A percentile compares a stretch with the other conserved stretches of the same genome.
Conservation (phyloP, 2,329 filamentous ascomycete species). For the Neopestalotiopsis clavispora region DNA sequence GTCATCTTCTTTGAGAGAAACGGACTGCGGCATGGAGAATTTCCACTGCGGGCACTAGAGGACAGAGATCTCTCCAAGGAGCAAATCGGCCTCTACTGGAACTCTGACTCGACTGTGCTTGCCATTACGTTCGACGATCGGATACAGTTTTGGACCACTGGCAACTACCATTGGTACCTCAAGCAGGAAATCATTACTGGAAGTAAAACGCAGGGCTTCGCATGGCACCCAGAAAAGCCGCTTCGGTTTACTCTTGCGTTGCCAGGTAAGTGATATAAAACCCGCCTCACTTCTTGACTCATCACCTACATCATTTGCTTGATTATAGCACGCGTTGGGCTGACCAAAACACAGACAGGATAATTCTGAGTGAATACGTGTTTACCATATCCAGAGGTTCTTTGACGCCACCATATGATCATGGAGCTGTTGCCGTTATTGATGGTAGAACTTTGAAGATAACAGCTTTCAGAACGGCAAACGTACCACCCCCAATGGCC, state of each 20-base stretch:
- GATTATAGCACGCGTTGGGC: background rate
- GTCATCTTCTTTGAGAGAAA: slow-evolving; percentile 97
- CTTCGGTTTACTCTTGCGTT: slow-evolving; percentile 67
- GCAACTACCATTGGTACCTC: slow-evolving; percentile 97
- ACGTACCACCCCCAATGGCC: slow-evolving; percentile 92
- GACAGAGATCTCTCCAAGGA: slow-evolving; percentile 59
- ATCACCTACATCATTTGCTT: slow-evolving; percentile 12
- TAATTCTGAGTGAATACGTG: slow-evolving; percentile 69
- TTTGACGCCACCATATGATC: slow-evolving; percentile 72
- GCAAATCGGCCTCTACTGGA: slow-evolving; percentile 79
- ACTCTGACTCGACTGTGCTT: slow-evolving; percentile 87
- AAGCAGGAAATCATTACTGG: slow-evolving; percentile 79
- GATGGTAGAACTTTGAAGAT: slow-evolving; percentile 82
- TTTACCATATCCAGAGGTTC: slow-evolving; percentile 73
- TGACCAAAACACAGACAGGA: slow-evolving; percentile 40
- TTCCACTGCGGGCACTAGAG: slow-evolving; percentile 73
- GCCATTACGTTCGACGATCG: slow-evolving; percentile 77
- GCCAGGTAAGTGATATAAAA: slow-evolving; percentile 44
- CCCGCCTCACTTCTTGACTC: background rate
- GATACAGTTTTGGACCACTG: slow-evolving; percentile 94
- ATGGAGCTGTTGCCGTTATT: slow-evolving; percentile 80
- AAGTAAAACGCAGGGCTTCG: slow-evolving; percentile 39
- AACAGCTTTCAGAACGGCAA: slow-evolving; percentile 82
- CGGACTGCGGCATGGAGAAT: slow-evolving; percentile 94
- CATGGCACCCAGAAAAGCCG: slow-evolving; percentile 88